Conservation (phyloP, 139 green algal species). For the Chlamydomonas urium region DNA sequence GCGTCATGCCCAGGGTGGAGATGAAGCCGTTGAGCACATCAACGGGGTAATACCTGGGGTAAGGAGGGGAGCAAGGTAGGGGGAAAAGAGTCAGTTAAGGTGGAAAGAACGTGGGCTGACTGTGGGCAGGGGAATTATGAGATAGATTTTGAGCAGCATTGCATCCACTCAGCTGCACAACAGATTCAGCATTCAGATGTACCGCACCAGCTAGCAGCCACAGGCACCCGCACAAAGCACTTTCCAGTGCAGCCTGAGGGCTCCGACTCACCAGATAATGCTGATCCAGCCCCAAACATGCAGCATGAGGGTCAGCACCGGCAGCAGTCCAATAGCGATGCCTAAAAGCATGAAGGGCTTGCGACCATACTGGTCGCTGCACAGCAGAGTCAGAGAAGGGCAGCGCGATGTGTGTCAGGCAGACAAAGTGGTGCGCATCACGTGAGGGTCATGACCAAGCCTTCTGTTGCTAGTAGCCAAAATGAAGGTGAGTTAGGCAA, state of each 20-base stretch:
- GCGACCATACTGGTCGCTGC: conserved; percentile 68
- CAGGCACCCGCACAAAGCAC: not conserved
- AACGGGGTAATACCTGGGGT: conserved; percentile 45
- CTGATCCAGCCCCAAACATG: conserved; percentile 13
- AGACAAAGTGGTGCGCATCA: too few relatives aligned
- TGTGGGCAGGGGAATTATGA: not conserved
- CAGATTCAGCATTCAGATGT: not conserved
- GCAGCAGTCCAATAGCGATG: conserved; percentile 31
- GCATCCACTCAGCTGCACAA: not conserved
- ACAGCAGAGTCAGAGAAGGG: too few relatives aligned
- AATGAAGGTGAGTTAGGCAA: too few relatives aligned
- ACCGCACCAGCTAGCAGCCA: not conserved
- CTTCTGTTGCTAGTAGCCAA: too few relatives aligned
- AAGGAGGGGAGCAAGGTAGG: not conserved
- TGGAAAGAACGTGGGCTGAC: not conserved
- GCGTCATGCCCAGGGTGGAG: conserved; percentile 37
- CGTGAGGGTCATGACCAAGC: too few relatives aligned
- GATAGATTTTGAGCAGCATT: not conserved
- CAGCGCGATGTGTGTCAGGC: too few relatives aligned
- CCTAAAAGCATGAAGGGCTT: conserved; percentile 71
- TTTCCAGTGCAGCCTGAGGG: not conserved
- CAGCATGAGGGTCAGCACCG: conserved; percentile 21
- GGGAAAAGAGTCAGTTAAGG: not conserved
- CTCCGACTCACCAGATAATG: conserved; percentile 24
- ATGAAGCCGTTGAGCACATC: conserved; percentile 46